These are phyloP conservation scores for Endoconidiophora laricicola DNA, from an alignment of 2,329 filamentous ascomycete genomes.

Conservation along the genomic window DNA sequence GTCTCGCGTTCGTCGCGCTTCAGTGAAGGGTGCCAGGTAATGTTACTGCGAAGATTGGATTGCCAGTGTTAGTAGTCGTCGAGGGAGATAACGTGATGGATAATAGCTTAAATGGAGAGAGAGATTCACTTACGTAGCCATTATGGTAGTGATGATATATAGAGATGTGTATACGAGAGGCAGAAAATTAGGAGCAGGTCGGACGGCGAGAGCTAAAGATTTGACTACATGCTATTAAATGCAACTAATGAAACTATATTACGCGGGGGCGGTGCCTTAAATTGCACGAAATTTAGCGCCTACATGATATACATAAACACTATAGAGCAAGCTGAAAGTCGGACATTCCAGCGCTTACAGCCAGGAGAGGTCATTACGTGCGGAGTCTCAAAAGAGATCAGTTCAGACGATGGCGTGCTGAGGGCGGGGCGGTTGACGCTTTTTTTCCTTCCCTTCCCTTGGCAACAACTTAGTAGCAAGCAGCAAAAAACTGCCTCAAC, in stretches of 20 bases:
- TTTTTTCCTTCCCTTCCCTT: too few relatives aligned
- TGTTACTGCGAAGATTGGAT: slow-evolving; percentile 43
- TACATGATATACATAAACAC: not conserved
- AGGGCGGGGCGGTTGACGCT: not conserved
- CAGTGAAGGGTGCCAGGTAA: slow-evolving; percentile 76
- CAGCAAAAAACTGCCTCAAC: too few relatives aligned
- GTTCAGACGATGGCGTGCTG: slow-evolving; percentile 5
- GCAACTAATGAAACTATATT: too few relatives aligned
- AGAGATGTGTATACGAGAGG: not conserved
- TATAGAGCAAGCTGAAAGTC: not conserved
- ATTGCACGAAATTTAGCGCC: not conserved
- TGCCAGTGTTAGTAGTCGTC: not conserved
- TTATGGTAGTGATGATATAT: not conserved
- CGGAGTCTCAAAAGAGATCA: too few relatives aligned
- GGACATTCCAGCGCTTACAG: too few relatives aligned
- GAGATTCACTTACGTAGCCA: slow-evolving; percentile 10
- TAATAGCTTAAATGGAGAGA: not conserved
- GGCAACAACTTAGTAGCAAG: too few relatives aligned
- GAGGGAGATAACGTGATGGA: not conserved
- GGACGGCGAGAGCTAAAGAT: not conserved
- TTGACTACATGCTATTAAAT: too few relatives aligned
- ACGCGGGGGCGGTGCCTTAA: too few relatives aligned
- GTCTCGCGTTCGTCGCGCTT: slow-evolving; percentile 60
- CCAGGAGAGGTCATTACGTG: too few relatives aligned
- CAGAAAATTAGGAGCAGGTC: not conserved